These are phyloP conservation scores for Aotearoamyces nothofagi DNA, from an alignment of 2,329 filamentous ascomycete species.

Conservation along the genomic window DNA sequence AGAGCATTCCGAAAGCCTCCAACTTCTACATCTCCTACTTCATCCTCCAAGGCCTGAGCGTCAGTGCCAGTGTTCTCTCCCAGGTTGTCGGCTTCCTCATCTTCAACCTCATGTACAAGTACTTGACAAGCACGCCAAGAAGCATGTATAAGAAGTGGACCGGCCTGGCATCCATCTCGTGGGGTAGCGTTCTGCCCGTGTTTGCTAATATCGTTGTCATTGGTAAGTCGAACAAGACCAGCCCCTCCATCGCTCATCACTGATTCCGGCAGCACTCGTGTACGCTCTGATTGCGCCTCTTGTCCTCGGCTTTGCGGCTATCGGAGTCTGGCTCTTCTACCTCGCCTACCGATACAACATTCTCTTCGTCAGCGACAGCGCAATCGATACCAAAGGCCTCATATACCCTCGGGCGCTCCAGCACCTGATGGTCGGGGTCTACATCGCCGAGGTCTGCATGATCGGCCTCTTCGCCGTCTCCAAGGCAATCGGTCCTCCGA, in stretches of 20 bases:
- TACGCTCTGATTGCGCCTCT: constrained; percentile 81
- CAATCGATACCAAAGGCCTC: constrained; percentile 76
- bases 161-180: constrained; percentile 55
- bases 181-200: constrained; percentile 71
- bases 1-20: constrained; percentile 65
- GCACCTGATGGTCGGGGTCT: constrained; percentile 72
- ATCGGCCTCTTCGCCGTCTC: constrained; percentile 71
- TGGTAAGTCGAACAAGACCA: constrained; percentile 31
- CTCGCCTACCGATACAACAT: constrained; percentile 83
- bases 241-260: constrained; percentile 2
- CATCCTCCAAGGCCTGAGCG: constrained; percentile 74
- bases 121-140: constrained; percentile 64
- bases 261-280: constrained; percentile 45
- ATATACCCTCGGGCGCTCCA: constrained; percentile 79
- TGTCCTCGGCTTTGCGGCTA: constrained; percentile 65
- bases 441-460: constrained; percentile 68
- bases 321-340: constrained; percentile 71
- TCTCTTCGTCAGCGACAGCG: constrained; percentile 69
- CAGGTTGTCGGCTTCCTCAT: constrained; percentile 61
- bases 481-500: constrained; percentile 48
- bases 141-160: constrained; percentile 70
- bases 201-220: constrained; percentile 73
- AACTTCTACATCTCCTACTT: constrained; percentile 97
- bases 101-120: constrained; percentile 57
- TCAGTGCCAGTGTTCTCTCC: constrained; percentile 59